Percentiles rank a stretch among this genome's conserved stretches.
phyloP scores from a whole-genome alignment of 441 rosid genomes.

The Monsonia emarginata region DNA sequence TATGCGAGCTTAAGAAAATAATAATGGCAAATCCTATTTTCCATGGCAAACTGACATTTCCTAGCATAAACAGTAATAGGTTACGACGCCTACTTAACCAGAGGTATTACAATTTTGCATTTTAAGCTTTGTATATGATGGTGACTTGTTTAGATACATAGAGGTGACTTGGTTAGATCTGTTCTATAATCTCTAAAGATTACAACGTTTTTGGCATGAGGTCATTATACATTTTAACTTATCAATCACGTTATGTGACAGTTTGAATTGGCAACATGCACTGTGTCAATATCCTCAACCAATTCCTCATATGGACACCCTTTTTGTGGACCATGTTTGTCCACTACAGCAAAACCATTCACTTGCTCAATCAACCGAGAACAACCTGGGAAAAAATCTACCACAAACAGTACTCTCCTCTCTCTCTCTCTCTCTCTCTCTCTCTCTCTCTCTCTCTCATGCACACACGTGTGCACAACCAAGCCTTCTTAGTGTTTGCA shows the following conservation, averaged over 20 bases:
- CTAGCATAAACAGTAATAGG: conserved; percentile 59
- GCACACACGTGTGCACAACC: too few species aligned
- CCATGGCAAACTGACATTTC: conserved; percentile 75
- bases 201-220: background rate
- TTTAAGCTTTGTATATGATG: conserved; percentile 3
- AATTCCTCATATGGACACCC: conserved; percentile 67
- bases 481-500: too few species aligned
- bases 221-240: background rate
- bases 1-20: conserved; percentile 55
- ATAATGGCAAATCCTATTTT: conserved; percentile 73
- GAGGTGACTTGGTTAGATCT: background rate
- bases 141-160: background rate
- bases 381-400: too few species aligned
- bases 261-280: conserved; percentile 82
- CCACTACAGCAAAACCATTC: conserved; percentile 33
- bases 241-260: conserved; percentile 23
- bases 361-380: too few species aligned
- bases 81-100: conserved; percentile 66
- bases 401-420: too few species aligned
- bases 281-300: conserved; percentile 68
- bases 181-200: background rate
- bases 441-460: too few species aligned
- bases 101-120: conserved; percentile 33
- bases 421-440: too few species aligned
- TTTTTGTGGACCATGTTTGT: conserved; percentile 71